These are phyloP conservation scores for Saturnispora bothae DNA, from an alignment of 805 yeast genomes.

Conservation along the genomic window DNA sequence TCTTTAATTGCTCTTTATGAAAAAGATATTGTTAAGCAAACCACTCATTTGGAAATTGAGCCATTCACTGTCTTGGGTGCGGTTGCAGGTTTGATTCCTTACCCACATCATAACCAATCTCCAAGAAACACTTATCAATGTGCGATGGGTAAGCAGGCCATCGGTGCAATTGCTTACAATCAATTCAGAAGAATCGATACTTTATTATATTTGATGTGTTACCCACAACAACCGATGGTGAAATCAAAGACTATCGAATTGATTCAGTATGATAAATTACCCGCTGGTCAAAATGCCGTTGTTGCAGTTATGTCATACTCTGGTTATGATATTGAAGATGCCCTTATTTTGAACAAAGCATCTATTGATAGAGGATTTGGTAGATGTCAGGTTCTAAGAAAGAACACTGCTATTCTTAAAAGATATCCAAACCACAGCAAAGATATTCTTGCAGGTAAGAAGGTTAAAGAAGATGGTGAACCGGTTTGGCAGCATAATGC, in stretches of 20 bases:
- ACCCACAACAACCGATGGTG: conserved; percentile 99
- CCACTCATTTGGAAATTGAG: conserved; percentile 91
- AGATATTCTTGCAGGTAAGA: conserved; percentile 86
- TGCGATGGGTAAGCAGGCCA: conserved; percentile 99
- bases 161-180: conserved; percentile 96
- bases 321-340: conserved; percentile 99
- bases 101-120: conserved; percentile 87
- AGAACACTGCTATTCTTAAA: conserved; percentile 81
- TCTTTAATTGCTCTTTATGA: conserved; percentile 88
- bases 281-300: conserved; percentile 98
- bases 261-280: conserved; percentile 89
- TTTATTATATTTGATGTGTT: conserved; percentile 86
- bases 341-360: conserved; percentile 85
- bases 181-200: conserved; percentile 96
- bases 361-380: conserved; percentile 96
- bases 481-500: conserved; percentile 83
- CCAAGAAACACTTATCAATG: conserved; percentile 90
- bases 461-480: conserved; percentile 68
- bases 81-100: conserved; percentile 85
- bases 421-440: conserved; percentile 89
- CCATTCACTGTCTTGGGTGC: conserved; percentile 90
- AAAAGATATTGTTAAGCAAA: conserved; percentile 39
- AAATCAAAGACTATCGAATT: conserved; percentile 94
- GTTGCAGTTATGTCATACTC: conserved; percentile 99
- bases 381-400: conserved; percentile 89